Base-by-base conservation (phyloP, 768 basidiomycete species). In the Tulasnella sp. region DNA sequence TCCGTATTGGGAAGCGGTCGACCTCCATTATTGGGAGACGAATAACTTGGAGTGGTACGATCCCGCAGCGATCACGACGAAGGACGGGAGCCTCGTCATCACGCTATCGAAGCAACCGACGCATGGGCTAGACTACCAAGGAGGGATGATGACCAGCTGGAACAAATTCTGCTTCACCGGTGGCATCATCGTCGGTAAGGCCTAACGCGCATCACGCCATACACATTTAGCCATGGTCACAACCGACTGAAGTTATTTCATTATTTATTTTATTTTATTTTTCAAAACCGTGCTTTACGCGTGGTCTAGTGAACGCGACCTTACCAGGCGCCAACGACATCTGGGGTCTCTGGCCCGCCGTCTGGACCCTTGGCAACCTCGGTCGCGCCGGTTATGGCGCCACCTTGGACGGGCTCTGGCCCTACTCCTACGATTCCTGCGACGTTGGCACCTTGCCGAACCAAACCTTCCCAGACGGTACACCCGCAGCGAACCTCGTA, bases 361-460 rank as follows among this genome's bases (percentile, higher is more conserved):
- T 78, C 42, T 79, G 77, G 81, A 80, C 64, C 70, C 80, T 72
- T 75, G 83, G 79, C n/a, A 81, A 94, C 67, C 72, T 96, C 19
- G 86, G 92, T 48, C 79, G 92, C 44, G 90, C 88, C 19, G 90
- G 92, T 21, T 93, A 84, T 68, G 92, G 92, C 65, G 91, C 89
- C 30, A 78, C 79, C 64, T 75, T 92, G 1, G 91, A 93, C 53
- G 91, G 91, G 62, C 78, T 83, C 77, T 80, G 48, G 60, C 87
- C 87, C 0, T 89, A 88, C 70, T 82, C 82, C 1, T 89, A 89
- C 63, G 85, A 89, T 64, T 72, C 78, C 15, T 96, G 94, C 65
- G 93, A 98, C 68, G 74, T 92, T 17, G 94, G 94, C 17, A 92
- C 92, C 0, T 76, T 80, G n/a, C 70, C 78, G 11, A 98, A 97